A percentile compares a stretch with the other conserved stretches of the same genome.
These are phyloP conservation scores for Wallacemonas rigidus DNA, from an alignment of 208 protist genomes.

Conservation along the genomic window DNA sequence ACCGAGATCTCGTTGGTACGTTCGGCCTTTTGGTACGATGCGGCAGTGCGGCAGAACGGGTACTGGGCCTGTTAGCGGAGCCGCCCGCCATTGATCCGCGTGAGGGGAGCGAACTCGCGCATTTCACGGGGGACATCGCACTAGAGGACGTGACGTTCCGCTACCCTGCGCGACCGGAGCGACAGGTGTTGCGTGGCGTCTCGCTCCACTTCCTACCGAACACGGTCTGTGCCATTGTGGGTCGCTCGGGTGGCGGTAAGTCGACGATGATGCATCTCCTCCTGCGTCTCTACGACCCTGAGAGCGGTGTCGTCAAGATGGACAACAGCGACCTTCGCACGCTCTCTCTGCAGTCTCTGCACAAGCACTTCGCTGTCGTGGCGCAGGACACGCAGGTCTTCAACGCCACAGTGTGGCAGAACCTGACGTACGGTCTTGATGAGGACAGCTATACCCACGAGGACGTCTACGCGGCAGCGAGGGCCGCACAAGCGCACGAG, in stretches of 20 bases:
- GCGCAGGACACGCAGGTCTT: slow-evolving; percentile 87
- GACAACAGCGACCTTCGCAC: slow-evolving; percentile 55
- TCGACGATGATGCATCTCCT: slow-evolving; percentile 54
- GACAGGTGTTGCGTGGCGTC: slow-evolving; percentile 6
- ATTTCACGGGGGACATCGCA: slow-evolving; percentile 2
- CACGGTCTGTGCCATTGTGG: slow-evolving; percentile 40
- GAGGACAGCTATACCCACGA: slow-evolving; percentile 26
- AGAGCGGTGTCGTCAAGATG: slow-evolving; percentile 54
- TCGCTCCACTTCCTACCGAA: slow-evolving; percentile 22
- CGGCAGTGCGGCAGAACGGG: slow-evolving; percentile 12
- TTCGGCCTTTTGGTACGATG: slow-evolving; percentile 3
- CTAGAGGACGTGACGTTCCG: slow-evolving; percentile 4
- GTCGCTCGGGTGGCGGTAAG: slow-evolving; percentile 60
- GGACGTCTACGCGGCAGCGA: slow-evolving; percentile 39
- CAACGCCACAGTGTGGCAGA: slow-evolving; percentile 68
- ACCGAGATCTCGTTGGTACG: slow-evolving; percentile 9
- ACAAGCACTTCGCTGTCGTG: slow-evolving; percentile 67
- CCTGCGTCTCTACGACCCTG: slow-evolving; percentile 76
- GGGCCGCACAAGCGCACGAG: slow-evolving; percentile 70
- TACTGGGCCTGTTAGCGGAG: background rate
- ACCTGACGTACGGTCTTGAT: slow-evolving; percentile 69
- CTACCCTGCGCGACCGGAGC: slow-evolving; percentile 9
- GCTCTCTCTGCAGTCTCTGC: slow-evolving; percentile 45
- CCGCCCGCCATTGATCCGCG: slow-evolving; percentile 2
- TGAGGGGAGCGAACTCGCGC: background rate